phyloP scores from a whole-genome alignment of 352 stramenopile species.

The Phytophthora boehmeriae region DNA sequence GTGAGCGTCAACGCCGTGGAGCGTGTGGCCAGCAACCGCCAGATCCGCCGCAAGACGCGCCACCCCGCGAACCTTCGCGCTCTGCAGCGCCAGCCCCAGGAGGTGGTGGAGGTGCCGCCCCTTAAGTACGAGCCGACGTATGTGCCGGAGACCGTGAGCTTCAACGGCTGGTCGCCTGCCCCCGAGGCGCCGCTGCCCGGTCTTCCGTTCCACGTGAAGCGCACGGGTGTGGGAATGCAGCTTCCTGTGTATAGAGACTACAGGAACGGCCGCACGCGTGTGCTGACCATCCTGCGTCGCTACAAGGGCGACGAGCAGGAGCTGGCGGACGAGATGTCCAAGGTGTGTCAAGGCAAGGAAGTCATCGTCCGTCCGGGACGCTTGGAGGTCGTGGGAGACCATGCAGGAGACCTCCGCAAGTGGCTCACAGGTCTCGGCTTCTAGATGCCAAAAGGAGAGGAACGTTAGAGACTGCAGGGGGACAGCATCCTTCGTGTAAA shows the following conservation, averaged over 20 bases:
- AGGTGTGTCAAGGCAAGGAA: constrained; percentile 83
- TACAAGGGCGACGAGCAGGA: constrained; percentile 84
- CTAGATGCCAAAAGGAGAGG: constrained; percentile 33
- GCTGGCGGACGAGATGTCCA: constrained; percentile 81
- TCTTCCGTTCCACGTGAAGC: constrained; percentile 83
- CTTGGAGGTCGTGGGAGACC: constrained; percentile 81
- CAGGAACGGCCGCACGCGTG: constrained; percentile 84
- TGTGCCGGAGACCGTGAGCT: constrained; percentile 82
- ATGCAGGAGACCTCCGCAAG: constrained; percentile 75
- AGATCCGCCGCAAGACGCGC: constrained; percentile 84
- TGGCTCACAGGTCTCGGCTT: constrained; percentile 88
- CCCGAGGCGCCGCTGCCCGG: constrained; percentile 63
- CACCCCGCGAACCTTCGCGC: constrained; percentile 76
- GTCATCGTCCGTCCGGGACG: constrained; percentile 70
- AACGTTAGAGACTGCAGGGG: constrained; percentile 12
- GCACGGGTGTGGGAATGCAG: constrained; percentile 78
- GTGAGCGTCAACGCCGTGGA: constrained; percentile 51
- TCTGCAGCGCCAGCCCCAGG: constrained; percentile 64
- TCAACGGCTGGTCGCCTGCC: constrained; percentile 87
- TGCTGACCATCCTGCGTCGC: constrained; percentile 85
- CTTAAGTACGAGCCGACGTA: constrained; percentile 88
- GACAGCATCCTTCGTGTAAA: background rate
- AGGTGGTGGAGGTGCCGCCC: constrained; percentile 57
- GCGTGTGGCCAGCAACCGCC: constrained; percentile 84
- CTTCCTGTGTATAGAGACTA: constrained; percentile 89